Evolutionary conservation across 768 basidiomycete species (phyloP).

Genomic region (Dictyophora rubrovolvata): DNA sequence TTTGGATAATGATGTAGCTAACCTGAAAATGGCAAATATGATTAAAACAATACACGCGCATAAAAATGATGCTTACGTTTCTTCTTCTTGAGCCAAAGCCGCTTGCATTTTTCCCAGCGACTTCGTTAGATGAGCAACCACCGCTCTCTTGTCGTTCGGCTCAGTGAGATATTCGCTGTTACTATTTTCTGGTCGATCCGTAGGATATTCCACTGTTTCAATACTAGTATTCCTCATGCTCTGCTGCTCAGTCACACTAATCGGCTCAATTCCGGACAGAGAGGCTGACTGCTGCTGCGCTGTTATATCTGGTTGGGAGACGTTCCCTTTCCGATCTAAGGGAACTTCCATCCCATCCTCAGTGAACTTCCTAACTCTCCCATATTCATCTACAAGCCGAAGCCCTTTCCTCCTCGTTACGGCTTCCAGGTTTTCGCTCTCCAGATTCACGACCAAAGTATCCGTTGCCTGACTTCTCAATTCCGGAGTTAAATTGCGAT

Average conservation of each 20-base stretch:
- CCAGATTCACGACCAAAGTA: too few species aligned
- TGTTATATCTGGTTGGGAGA: slow-evolving; percentile 10
- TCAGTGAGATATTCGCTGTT: background rate
- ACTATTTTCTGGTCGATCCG: background rate
- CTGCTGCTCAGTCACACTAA: slow-evolving; percentile 7
- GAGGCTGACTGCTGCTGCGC: slow-evolving; percentile 10
- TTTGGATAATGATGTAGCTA: slow-evolving; percentile 3
- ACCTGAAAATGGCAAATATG: background rate
- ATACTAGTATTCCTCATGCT: background rate
- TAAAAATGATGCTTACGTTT: slow-evolving; percentile 26
- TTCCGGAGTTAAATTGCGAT: background rate
- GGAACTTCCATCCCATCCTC: slow-evolving; percentile 6
- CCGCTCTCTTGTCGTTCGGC: slow-evolving; percentile 26
- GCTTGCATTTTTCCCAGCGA: slow-evolving; percentile 48
- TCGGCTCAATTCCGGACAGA: slow-evolving; percentile 11
- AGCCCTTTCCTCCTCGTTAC: background rate
- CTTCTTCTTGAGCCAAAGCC: slow-evolving; percentile 48
- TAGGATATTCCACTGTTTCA: background rate
- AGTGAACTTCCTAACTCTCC: slow-evolving; percentile 8
- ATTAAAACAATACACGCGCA: background rate
- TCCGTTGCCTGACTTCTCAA: background rate
- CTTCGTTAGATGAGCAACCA: slow-evolving; percentile 46
- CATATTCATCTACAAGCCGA: slow-evolving; percentile 7
- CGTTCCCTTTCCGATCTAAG: background rate
- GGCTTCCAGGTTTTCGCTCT: background rate